Conservation (phyloP, 768 basidiomycete species). For the Clitopilus passeckerianus region DNA sequence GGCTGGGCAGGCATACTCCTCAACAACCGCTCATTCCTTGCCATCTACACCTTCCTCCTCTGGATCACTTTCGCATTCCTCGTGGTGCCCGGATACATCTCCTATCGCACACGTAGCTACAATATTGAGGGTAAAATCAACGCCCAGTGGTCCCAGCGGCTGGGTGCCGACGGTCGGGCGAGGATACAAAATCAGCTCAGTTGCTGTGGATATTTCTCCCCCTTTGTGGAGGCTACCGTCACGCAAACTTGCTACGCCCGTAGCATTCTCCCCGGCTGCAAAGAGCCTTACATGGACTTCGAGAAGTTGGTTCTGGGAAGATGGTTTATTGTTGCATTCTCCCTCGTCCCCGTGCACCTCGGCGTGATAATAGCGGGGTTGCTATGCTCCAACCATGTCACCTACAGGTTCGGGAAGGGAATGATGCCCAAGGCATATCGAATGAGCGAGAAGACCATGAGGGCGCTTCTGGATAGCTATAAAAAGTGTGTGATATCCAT, state of each 20-base stretch:
- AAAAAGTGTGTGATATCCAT: slow-evolving; percentile 46
- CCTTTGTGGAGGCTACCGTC: slow-evolving; percentile 75
- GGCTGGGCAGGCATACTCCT: slow-evolving; percentile 82
- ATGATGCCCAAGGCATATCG: slow-evolving; percentile 85
- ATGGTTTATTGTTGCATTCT: slow-evolving; percentile 66
- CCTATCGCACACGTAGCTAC: slow-evolving; percentile 59
- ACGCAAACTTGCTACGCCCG: slow-evolving; percentile 71
- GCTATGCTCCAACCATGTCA: slow-evolving; percentile 78
- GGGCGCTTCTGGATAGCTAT: slow-evolving; percentile 80
- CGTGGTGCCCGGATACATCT: slow-evolving; percentile 73
- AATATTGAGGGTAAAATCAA: slow-evolving; percentile 77
- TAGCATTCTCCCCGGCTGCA: slow-evolving; percentile 69
- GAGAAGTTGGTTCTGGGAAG: slow-evolving; percentile 47
- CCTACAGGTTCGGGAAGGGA: slow-evolving; percentile 84
- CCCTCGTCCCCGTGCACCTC: slow-evolving; percentile 65
- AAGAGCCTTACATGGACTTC: slow-evolving; percentile 53
- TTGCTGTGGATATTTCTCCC: slow-evolving; percentile 80
- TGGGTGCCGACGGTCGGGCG: slow-evolving; percentile 55
- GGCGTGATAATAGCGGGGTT: slow-evolving; percentile 57
- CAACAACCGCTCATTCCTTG: slow-evolving; percentile 83
- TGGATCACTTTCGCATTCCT: slow-evolving; percentile 75
- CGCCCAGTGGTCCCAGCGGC: slow-evolving; percentile 59
- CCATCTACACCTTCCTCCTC: slow-evolving; percentile 69
- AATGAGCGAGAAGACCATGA: slow-evolving; percentile 65
- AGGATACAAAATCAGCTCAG: slow-evolving; percentile 67